Evolutionary conservation across 129 eudicot species (phyloP).

Genomic region (Centrapalus pauciflorus): DNA sequence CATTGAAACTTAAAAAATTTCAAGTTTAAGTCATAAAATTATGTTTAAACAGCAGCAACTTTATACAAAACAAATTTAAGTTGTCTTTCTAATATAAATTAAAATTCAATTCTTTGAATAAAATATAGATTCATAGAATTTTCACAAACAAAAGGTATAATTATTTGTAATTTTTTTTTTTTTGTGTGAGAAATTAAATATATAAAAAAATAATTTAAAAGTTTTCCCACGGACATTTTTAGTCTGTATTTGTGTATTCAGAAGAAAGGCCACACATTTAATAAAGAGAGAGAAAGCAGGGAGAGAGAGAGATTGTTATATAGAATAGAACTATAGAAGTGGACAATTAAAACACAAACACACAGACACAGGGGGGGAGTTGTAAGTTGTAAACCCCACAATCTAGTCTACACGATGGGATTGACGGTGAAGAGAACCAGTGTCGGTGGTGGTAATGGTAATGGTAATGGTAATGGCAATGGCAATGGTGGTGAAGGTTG

Average conservation of each 20-base stretch:
- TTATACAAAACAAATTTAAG: too few species aligned
- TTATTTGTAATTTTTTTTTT: neutral
- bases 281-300: neutral
- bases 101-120: too few species aligned
- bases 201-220: neutral
- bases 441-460: neutral
- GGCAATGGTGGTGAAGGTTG: slow-evolving; percentile 34
- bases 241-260: neutral
- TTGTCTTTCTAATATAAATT: too few species aligned
- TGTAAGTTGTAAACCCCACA: neutral
- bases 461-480: neutral
- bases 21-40: too few species aligned
- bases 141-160: too few species aligned
- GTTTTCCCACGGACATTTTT: slow-evolving; percentile 7
- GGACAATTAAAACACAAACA: slow-evolving; percentile 8
- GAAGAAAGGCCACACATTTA: neutral
- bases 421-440: slow-evolving; percentile 9
- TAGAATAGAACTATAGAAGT: too few species aligned
- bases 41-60: too few species aligned
- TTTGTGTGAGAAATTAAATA: too few species aligned
- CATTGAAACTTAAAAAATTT: too few species aligned
- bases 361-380: neutral
- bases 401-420: neutral
- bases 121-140: too few species aligned
- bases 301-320: neutral